Percentiles rank a stretch among this genome's conserved stretches.
Conservation (phyloP, 306 rosid species). For the Carpinus fangiana region DNA sequence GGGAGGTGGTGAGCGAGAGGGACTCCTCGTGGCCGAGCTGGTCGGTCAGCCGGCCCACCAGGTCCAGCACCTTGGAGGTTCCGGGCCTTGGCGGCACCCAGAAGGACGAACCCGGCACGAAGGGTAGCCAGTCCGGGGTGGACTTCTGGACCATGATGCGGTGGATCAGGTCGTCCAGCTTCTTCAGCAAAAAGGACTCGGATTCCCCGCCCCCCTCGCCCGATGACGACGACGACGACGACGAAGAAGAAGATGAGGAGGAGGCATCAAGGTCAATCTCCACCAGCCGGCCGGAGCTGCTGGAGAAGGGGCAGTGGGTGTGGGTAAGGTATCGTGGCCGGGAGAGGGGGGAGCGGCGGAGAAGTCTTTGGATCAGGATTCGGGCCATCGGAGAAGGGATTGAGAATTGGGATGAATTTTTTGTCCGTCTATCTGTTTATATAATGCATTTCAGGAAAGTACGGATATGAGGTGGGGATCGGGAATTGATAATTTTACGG, state of each 20-base stretch:
- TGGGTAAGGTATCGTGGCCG: not conserved
- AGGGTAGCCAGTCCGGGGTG: conserved; percentile 85
- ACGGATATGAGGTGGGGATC: too few relatives aligned
- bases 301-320: conserved; percentile 35
- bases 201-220: conserved; percentile 35
- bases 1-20: conserved; percentile 43
- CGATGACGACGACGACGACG: conserved; percentile 23
- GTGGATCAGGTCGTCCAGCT: conserved; percentile 67
- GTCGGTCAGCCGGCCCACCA: conserved; percentile 44
- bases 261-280: conserved; percentile 52
- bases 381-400: conserved; percentile 39
- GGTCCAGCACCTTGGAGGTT: conserved; percentile 39
- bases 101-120: conserved; percentile 80
- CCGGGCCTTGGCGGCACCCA: conserved; percentile 81
- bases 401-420: not conserved
- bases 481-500: too few relatives aligned
- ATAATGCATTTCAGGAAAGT: too few relatives aligned
- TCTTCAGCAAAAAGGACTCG: conserved; percentile 50
- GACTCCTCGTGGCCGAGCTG: conserved; percentile 44
- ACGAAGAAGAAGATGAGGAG: conserved; percentile 33
- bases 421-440: too few relatives aligned
- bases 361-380: conserved; percentile 31
- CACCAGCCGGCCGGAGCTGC: conserved; percentile 34
- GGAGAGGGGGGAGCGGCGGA: not conserved
- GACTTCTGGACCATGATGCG: conserved; percentile 54